Conservation (phyloP, 331 rosid genomes). For the Pyrus hybrid region DNA sequence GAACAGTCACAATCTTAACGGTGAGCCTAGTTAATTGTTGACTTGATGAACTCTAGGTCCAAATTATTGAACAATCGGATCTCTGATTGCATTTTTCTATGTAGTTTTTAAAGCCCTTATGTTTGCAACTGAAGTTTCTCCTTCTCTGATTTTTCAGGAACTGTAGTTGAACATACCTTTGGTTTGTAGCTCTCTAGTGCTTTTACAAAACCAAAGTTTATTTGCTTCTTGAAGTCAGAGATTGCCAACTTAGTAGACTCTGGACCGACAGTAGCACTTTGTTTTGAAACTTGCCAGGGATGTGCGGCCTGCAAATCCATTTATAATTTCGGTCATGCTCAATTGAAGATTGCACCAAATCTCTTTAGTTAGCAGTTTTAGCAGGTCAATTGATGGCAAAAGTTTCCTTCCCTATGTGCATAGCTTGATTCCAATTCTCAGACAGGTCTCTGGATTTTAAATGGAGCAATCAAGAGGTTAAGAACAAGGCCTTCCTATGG, state of each 20-base stretch:
- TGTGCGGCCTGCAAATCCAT: conserved; percentile 27
- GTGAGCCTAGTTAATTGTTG: background rate
- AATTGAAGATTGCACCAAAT: conserved; percentile 23
- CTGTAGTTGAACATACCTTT: conserved; percentile 36
- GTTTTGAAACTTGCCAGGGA: conserved; percentile 2
- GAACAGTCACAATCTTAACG: background rate
- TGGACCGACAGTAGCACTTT: background rate
- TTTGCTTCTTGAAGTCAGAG: conserved; percentile 12
- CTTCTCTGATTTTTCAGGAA: conserved; percentile 41
- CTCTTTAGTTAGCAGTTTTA: background rate
- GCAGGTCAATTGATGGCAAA: background rate
- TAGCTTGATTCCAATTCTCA: conserved; percentile 14
- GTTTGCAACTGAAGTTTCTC: conserved; percentile 10
- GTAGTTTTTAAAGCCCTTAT: background rate
- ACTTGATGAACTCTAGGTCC: background rate
- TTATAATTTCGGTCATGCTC: conserved; percentile 2
- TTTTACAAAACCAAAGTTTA: background rate
- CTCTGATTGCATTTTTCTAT: background rate
- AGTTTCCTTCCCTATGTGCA: background rate
- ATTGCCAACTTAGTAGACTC: conserved; percentile 17
- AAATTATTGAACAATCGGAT: background rate
- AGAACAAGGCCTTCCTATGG: conserved; percentile 13
- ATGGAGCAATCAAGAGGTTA: background rate
- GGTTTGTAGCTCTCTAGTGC: conserved; percentile 26
- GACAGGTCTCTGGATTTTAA: conserved; percentile 15